Conservation (phyloP, 306 rosid species). For the Cicer pinnatifidum region DNA sequence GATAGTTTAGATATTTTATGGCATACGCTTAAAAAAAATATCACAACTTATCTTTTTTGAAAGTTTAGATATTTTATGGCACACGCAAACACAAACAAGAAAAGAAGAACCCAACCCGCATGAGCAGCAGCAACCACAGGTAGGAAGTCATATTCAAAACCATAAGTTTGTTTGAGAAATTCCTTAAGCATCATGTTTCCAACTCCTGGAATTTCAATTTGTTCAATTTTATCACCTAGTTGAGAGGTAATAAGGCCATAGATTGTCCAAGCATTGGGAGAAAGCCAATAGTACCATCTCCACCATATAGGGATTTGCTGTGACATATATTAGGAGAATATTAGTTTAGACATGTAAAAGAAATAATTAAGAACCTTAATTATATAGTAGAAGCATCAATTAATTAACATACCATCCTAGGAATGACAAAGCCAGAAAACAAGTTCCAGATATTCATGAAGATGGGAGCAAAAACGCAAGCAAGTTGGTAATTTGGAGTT, state of each 20-base stretch:
- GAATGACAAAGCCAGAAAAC: constrained; percentile 54
- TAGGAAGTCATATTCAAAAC: constrained; percentile 62
- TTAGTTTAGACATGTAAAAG: not conserved
- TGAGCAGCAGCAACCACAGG: constrained; percentile 57
- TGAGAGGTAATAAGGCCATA: constrained; percentile 51
- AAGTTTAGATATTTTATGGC: constrained; percentile 70
- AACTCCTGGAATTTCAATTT: constrained; percentile 45
- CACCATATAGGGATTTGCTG: constrained; percentile 79
- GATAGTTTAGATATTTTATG: constrained; percentile 71
- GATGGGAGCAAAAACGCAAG: constrained; percentile 62
- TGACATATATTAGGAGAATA: not conserved
- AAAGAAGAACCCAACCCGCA: constrained; percentile 70
- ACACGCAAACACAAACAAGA: constrained; percentile 66
- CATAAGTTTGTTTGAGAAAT: constrained; percentile 49
- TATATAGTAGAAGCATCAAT: not conserved
- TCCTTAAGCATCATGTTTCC: not conserved
- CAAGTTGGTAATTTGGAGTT: constrained; percentile 69
- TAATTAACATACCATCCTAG: constrained; percentile 58
- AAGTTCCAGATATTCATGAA: constrained; percentile 72
- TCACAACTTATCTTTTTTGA: constrained; percentile 53
- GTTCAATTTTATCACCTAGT: constrained; percentile 37
- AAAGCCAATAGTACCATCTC: constrained; percentile 70
- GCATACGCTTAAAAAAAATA: constrained; percentile 47
- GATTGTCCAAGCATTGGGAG: constrained; percentile 50
- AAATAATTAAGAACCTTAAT: not conserved